Conservation (phyloP, 2,329 filamentous ascomycete species). For the Hysterium pulicare region DNA sequence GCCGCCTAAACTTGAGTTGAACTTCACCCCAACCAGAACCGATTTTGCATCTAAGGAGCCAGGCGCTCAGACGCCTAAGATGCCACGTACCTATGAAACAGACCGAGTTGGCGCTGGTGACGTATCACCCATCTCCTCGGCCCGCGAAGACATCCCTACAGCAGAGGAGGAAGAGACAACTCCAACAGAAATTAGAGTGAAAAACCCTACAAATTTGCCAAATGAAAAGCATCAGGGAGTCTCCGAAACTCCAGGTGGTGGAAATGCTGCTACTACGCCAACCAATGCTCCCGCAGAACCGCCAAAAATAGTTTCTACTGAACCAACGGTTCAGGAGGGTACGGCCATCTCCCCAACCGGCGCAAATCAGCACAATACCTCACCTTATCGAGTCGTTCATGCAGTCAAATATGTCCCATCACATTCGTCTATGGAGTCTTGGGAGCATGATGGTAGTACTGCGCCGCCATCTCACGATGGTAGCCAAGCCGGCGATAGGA, state of each 20-base stretch:
- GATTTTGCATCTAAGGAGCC: conserved; percentile 1
- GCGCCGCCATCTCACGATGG: conserved; percentile 23
- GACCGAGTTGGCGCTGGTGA: conserved; percentile 21
- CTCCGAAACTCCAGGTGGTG: too few species aligned
- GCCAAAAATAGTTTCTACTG: neutral
- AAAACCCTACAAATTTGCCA: too few species aligned
- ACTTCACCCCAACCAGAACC: conserved; percentile 6
- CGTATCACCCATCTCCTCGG: conserved; percentile 23
- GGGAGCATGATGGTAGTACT: conserved; percentile 25
- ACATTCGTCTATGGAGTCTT: conserved; percentile 30
- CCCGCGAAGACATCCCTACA: neutral
- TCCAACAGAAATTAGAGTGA: conserved; percentile 10
- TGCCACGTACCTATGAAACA: conserved; percentile 19
- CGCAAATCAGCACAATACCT: conserved; percentile 15
- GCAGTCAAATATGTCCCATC: conserved; percentile 29
- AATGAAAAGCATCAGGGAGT: neutral
- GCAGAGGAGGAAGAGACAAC: conserved; percentile 11
- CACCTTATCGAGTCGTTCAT: conserved; percentile 28
- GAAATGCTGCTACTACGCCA: neutral
- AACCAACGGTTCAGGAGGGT: neutral
- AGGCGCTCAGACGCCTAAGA: conserved; percentile 5
- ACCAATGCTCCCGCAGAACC: neutral
- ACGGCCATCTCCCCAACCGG: neutral
- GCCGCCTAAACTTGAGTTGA: conserved; percentile 4
- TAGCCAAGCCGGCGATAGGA: conserved; percentile 22